phyloP scores from a whole-genome alignment of 164 flowering plant species.

The Buxus sempervirens region DNA sequence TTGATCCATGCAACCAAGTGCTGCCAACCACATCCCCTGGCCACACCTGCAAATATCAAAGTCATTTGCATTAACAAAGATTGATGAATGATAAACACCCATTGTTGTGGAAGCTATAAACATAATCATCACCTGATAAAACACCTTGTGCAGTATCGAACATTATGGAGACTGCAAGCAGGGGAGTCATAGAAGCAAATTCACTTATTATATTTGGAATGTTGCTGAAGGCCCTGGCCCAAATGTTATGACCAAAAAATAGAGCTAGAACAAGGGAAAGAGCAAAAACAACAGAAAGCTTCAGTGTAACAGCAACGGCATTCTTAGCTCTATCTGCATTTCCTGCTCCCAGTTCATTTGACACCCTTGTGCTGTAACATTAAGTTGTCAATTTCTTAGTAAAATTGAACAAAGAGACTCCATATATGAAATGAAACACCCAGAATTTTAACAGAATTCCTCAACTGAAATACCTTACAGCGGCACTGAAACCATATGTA shows the following conservation, averaged over 20 bases:
- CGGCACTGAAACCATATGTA: conserved; percentile 80
- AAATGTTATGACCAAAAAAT: conserved; percentile 56
- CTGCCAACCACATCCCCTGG: conserved; percentile 98
- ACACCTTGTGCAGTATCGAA: conserved; percentile 70
- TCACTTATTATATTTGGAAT: conserved; percentile 35
- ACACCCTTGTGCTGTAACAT: conserved; percentile 75
- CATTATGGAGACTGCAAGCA: conserved; percentile 56
- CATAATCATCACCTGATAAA: conserved; percentile 68
- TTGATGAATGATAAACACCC: neutral
- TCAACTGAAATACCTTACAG: conserved; percentile 60
- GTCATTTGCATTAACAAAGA: neutral
- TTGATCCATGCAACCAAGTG: conserved; percentile 66
- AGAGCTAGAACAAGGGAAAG: conserved; percentile 37
- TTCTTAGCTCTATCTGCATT: conserved; percentile 52
- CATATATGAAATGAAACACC: neutral
- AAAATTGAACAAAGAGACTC: too few species aligned
- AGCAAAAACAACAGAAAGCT: conserved; percentile 62
- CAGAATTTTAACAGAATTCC: neutral
- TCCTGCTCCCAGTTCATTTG: conserved; percentile 91
- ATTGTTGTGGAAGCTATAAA: neutral
- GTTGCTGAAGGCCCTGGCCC: conserved; percentile 72
- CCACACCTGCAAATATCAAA: conserved; percentile 51
- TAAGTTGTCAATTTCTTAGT: neutral
- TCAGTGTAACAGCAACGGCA: conserved; percentile 63
- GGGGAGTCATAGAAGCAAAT: conserved; percentile 63